A percentile compares a stretch with the other conserved stretches of the same genome.
Conservation (phyloP, 2,329 filamentous ascomycete genomes). For the Epicoccum nigrum region DNA sequence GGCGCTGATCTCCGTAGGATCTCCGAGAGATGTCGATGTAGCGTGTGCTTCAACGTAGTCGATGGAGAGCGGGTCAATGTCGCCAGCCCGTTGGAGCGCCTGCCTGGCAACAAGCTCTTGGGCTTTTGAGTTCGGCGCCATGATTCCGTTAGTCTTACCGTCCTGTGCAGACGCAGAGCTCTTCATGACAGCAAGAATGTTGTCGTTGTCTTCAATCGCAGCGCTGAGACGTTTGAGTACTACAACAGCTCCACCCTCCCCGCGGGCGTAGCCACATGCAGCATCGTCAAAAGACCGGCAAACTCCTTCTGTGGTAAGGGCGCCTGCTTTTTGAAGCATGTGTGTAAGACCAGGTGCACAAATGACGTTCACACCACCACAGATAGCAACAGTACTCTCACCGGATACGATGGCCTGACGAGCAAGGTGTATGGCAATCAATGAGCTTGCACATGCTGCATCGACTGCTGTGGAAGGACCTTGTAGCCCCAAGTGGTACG, state of each 20-base stretch:
- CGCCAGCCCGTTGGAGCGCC: slow-evolving; percentile 9
- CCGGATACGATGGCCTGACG: slow-evolving; percentile 37
- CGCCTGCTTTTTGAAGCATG: slow-evolving; percentile 38
- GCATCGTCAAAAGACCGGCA: slow-evolving; percentile 43
- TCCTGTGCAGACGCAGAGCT: slow-evolving; percentile 41
- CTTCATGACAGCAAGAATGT: slow-evolving; percentile 38
- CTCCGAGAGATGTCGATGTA: slow-evolving; percentile 63
- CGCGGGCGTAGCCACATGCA: slow-evolving; percentile 40
- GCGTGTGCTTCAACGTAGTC: slow-evolving; percentile 39
- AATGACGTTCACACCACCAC: slow-evolving; percentile 43
- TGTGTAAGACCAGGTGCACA: slow-evolving; percentile 41
- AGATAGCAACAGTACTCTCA: slow-evolving; percentile 29
- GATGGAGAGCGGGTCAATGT: slow-evolving; percentile 13
- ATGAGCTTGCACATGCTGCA: slow-evolving; percentile 44
- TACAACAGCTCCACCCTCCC: slow-evolving; percentile 40
- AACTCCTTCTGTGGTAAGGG: slow-evolving; percentile 35
- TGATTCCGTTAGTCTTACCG: slow-evolving; percentile 44
- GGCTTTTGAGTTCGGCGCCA: slow-evolving; percentile 43
- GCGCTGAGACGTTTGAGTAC: slow-evolving; percentile 37
- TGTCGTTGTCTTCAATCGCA: slow-evolving; percentile 37
- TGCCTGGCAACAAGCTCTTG: slow-evolving; percentile 37
- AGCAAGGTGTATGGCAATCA: slow-evolving; percentile 44
- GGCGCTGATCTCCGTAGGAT: slow-evolving; percentile 29
- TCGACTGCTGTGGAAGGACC: slow-evolving; percentile 53
- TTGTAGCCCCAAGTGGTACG: slow-evolving; percentile 41